A percentile compares a stretch with the other conserved stretches of the same genome.
phyloP scores from a whole-genome alignment of 805 yeast genomes.

The Pichia phayaonensis region DNA sequence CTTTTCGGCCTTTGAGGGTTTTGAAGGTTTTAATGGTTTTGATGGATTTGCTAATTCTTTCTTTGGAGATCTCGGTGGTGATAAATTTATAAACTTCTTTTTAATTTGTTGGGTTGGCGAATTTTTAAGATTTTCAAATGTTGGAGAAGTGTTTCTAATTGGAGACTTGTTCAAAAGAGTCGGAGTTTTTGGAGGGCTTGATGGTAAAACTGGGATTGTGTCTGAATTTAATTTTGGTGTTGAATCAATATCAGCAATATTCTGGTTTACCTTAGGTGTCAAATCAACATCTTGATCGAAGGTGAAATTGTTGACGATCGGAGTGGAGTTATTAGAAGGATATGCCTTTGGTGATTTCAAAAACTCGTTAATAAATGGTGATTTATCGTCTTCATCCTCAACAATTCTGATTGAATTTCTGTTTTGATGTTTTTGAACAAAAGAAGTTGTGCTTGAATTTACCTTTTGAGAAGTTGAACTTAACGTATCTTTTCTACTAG shows the following conservation, averaged over 20 bases:
- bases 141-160: constrained; percentile 11
- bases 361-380: constrained; percentile 1
- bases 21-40: background rate
- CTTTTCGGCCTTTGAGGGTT: background rate
- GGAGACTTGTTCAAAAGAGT: constrained; percentile 6
- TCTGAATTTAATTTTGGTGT: background rate
- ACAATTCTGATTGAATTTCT: constrained; percentile 22
- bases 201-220: background rate
- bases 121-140: constrained; percentile 8
- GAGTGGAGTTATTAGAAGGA: background rate
- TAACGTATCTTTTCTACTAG: constrained; percentile 2
- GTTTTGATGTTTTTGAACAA: constrained; percentile 11
- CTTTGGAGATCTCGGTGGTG: constrained; percentile 2
- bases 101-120: constrained; percentile 3
- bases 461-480: background rate
- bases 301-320: background rate
- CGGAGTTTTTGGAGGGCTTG: constrained; percentile 4
- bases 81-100: constrained; percentile 1
- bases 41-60: background rate
- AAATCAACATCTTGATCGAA: background rate
- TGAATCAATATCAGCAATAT: background rate
- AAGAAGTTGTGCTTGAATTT: background rate
- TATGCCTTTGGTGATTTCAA: background rate
- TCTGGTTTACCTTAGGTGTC: constrained; percentile 4
- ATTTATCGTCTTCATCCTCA: constrained; percentile 6